Evolutionary conservation across 768 basidiomycete genomes (phyloP).

Genomic region (Symmetrospora coprosmae): DNA sequence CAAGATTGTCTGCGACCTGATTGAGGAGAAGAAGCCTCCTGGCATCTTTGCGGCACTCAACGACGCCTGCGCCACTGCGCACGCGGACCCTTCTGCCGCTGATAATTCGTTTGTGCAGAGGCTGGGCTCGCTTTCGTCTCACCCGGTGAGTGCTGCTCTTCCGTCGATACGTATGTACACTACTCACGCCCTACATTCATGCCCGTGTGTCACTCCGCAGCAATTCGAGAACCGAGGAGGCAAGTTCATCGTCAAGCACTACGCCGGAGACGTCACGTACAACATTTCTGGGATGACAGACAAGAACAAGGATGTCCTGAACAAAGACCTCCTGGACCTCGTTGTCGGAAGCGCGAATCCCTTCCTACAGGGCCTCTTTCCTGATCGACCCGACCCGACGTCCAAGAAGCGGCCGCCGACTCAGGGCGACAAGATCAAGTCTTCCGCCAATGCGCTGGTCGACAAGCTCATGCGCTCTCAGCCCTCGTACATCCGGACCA

Average conservation of each 20-base stretch:
- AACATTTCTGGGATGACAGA: slow-evolving; percentile 97
- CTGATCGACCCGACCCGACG: slow-evolving; percentile 84
- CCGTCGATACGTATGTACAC: too few relatives aligned
- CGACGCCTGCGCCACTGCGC: slow-evolving; percentile 96
- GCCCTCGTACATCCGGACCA: slow-evolving; percentile 95
- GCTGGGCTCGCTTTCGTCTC: slow-evolving; percentile 51
- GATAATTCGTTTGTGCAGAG: slow-evolving; percentile 95
- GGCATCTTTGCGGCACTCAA: slow-evolving; percentile 96
- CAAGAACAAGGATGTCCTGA: slow-evolving; percentile 95
- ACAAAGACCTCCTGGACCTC: slow-evolving; percentile 87
- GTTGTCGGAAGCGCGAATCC: slow-evolving; percentile 62
- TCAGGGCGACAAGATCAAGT: slow-evolving; percentile 94
- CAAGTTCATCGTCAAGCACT: slow-evolving; percentile 90
- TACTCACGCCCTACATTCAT: too few relatives aligned
- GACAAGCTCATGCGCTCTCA: slow-evolving; percentile 95
- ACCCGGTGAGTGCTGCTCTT: slow-evolving; percentile 5
- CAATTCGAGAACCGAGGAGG: slow-evolving; percentile 90
- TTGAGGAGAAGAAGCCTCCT: slow-evolving; percentile 88
- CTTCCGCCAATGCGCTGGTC: slow-evolving; percentile 87
- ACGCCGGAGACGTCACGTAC: slow-evolving; percentile 98
- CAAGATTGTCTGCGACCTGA: slow-evolving; percentile 82
- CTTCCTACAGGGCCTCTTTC: slow-evolving; percentile 79
- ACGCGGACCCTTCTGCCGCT: slow-evolving; percentile 88
- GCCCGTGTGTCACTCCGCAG: too few relatives aligned
- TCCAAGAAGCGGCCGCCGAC: slow-evolving; percentile 97